These are phyloP conservation scores for Kluyveromyces nonfermentans DNA, from an alignment of 805 yeast genomes.

Conservation along the genomic window DNA sequence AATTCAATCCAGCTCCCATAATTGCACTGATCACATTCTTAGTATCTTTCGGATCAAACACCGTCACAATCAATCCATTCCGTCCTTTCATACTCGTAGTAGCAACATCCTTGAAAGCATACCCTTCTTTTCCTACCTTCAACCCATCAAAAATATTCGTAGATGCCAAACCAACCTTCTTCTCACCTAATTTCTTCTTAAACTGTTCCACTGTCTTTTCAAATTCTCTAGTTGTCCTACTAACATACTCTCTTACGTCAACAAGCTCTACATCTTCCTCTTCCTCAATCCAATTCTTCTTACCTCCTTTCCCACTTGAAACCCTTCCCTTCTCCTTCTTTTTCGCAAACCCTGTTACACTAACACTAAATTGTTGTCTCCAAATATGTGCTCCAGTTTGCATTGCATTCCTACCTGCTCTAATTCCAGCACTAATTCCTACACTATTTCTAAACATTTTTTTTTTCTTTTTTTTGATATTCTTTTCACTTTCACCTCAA, in stretches of 20 bases:
- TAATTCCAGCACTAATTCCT: background rate
- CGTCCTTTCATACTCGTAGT: slow-evolving; percentile 61
- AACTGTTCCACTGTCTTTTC: slow-evolving; percentile 42
- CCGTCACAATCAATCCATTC: slow-evolving; percentile 63
- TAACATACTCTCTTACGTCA: slow-evolving; percentile 11
- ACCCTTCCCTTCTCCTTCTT: too few relatives aligned
- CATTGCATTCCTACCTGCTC: background rate
- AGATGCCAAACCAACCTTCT: slow-evolving; percentile 61
- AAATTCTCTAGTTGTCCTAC: slow-evolving; percentile 28
- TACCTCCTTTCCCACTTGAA: slow-evolving; percentile 4
- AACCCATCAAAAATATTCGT: slow-evolving; percentile 58
- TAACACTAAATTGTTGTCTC: background rate
- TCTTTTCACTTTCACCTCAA: too few relatives aligned
- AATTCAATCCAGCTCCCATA: slow-evolving; percentile 54
- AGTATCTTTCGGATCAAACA: slow-evolving; percentile 71
- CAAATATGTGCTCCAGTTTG: background rate
- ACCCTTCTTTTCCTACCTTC: slow-evolving; percentile 37
- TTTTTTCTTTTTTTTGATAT: background rate
- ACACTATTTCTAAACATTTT: background rate
- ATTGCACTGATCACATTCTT: slow-evolving; percentile 65
- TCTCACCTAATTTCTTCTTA: slow-evolving; percentile 47
- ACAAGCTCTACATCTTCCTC: slow-evolving; percentile 10
- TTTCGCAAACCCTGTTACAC: background rate
- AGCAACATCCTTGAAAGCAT: slow-evolving; percentile 54
- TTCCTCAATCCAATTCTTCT: slow-evolving; percentile 10